Evolutionary conservation across 306 rosid genomes (phyloP).

Genomic region (Acacia melanoxylon): DNA sequence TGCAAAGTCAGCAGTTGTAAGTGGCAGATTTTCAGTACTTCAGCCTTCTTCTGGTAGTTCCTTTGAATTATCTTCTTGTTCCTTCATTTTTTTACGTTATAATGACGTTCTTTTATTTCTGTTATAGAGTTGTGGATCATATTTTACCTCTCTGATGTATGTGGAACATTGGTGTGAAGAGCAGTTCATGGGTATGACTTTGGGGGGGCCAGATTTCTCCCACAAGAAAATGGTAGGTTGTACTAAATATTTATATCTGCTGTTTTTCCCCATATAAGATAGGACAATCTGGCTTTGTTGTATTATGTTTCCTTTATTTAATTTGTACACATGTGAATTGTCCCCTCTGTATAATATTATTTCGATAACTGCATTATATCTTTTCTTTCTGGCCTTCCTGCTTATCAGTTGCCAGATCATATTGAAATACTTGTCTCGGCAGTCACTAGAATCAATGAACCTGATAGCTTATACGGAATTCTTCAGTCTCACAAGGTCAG

Average conservation of each 20-base stretch:
- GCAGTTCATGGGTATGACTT: slow-evolving; percentile 62
- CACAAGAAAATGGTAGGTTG: slow-evolving; percentile 63
- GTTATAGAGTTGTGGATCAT: slow-evolving; percentile 72
- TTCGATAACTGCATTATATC: neutral
- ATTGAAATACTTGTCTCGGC: slow-evolving; percentile 86
- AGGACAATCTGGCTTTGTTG: slow-evolving; percentile 12
- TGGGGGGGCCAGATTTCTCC: slow-evolving; percentile 90
- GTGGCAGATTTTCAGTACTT: slow-evolving; percentile 35
- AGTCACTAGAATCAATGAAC: slow-evolving; percentile 84
- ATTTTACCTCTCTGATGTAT: slow-evolving; percentile 81
- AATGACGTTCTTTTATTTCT: slow-evolving; percentile 19
- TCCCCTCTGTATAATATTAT: slow-evolving; percentile 10
- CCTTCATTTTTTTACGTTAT: slow-evolving; percentile 16
- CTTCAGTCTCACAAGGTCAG: slow-evolving; percentile 90
- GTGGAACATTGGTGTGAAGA: slow-evolving; percentile 98
- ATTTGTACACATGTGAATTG: neutral
- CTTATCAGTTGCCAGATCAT: slow-evolving; percentile 73
- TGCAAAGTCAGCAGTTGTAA: slow-evolving; percentile 85
- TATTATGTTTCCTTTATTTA: slow-evolving; percentile 17
- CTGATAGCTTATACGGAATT: slow-evolving; percentile 93
- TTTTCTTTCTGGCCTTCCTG: slow-evolving; percentile 27
- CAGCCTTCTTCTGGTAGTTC: neutral
- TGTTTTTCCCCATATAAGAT: neutral
- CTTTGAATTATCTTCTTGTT: slow-evolving; percentile 1
- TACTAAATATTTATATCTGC: neutral